A percentile compares a stretch with the other conserved stretches of the same genome.
phyloP scores from a whole-genome alignment of 257 asterid genomes.

The Ilex asprella region DNA sequence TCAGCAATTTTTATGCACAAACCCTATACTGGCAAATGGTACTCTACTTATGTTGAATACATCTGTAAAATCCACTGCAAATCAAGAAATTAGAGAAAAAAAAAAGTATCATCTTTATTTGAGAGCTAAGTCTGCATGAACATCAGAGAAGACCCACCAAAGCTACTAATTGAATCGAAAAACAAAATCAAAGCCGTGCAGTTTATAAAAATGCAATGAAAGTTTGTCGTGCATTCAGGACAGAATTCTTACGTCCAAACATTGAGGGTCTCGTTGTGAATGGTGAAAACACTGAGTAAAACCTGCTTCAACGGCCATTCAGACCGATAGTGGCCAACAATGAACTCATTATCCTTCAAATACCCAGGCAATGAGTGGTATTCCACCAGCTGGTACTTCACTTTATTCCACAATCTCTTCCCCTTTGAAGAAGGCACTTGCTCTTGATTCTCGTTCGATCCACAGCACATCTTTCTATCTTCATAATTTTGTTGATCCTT shows the following conservation, averaged over 20 bases:
- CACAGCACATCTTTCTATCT: conserved; percentile 14
- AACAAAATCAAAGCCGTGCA: too few relatives aligned
- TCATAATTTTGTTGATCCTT: conserved; percentile 26
- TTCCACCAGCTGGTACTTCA: conserved; percentile 91
- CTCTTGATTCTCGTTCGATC: conserved; percentile 29
- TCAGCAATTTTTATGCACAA: too few relatives aligned
- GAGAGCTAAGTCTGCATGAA: too few relatives aligned
- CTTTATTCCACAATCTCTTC: conserved; percentile 77
- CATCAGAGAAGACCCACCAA: too few relatives aligned
- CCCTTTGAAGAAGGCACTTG: conserved; percentile 28
- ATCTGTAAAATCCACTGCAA: too few relatives aligned
- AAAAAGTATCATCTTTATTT: too few relatives aligned
- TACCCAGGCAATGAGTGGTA: conserved; percentile 86
- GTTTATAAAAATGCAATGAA: too few relatives aligned
- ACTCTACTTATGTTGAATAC: too few relatives aligned
- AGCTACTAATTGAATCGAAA: too few relatives aligned
- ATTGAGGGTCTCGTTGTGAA: conserved; percentile 95
- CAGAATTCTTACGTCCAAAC: conserved; percentile 83
- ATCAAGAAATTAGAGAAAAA: too few relatives aligned
- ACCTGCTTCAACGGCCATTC: conserved; percentile 91
- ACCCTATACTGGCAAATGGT: too few relatives aligned
- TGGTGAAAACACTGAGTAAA: conserved; percentile 71
- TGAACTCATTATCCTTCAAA: conserved; percentile 91
- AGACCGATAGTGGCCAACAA: conserved; percentile 64
- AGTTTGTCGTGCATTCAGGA: background rate